Base-by-base conservation (phyloP, 305 asterid genomes). In the Fraxinus xanthoxyloides region DNA sequence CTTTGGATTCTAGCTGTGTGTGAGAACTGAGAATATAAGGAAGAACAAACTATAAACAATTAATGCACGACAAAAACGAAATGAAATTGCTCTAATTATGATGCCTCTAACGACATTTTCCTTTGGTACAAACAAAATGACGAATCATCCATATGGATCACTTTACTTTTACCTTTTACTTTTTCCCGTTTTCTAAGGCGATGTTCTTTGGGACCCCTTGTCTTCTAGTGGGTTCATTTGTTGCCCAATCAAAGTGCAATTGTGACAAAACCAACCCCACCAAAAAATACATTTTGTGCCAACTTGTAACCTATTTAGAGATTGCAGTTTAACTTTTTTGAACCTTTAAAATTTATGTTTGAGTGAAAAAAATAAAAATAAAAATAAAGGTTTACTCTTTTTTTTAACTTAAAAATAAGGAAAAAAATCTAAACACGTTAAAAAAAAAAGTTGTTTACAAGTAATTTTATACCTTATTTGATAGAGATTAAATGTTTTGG, bases 121-220 rank as follows among this genome's bases (percentile, higher is more conserved):
- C 72, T 89, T 84, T 65, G 85, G 82, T 80, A 54, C 75, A 81
- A 79, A 82, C 51, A 77, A 75, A 34, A 26, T 73, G 56, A 76
- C 80, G 84, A 76, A 81, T 79, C 82, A 72, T 79, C 82, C 72
- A 85, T 87, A 86, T 84, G 88, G 89, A 86, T 72, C 82, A 28
- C 7, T 63, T 59, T 77, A 61, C 77, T 43, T 78, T 80, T 82
- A 83, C 72, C 86, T 86, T 80, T 82, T 40, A 9, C 15, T 10
- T 9, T 40, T 43, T 36, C 12, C 0, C 0, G 19, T 46, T 3
- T 46, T 46, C 56, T 3, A 12, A 46, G n/a, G n/a, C 19, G 15
- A 46, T 13, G 56, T 12, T 46, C 56, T 46, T 46, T 13, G n/a
- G 6, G 56, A 46, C 56, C 89, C 91, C 77, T 74, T 83, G 19